Base-by-base conservation (phyloP, 2,329 filamentous ascomycete genomes). In the Pestalotiopsis sp. region DNA sequence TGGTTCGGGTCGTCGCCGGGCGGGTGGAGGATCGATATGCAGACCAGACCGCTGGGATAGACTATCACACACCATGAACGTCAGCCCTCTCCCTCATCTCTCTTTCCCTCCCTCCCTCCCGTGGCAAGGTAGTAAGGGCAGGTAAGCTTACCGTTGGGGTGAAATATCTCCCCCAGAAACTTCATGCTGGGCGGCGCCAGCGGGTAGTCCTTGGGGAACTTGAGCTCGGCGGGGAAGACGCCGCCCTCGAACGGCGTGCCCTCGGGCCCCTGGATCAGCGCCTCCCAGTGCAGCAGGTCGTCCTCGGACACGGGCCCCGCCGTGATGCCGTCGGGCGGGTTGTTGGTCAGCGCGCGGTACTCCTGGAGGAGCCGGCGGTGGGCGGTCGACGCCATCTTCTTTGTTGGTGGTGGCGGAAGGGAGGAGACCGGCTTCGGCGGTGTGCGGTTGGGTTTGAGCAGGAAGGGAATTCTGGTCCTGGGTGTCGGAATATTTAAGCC, bases 1-100 rank as follows among this genome's bases (percentile, higher is more conserved):
- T 97, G 95, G 84, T 98, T 98, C 67, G 96, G 96, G 81, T 98
- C 95, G 83, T 98, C 95, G 76, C 96, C 95, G 2, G 95, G 95
- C 3, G 95, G 92, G 81, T 98, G 95, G 2, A 98, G 90, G 83
- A 98, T 98, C n/a, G 94, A 97, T 77, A 98, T 98, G 84, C 95
- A 98, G 75, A 98, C 96, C 20, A 95, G 89, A 72, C 95, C 95
- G 79, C 92, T 95, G 17, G 92, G 89, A 80, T 98, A 98, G 66
- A 98, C 95, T 97, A 73, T 56, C 41, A 4, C 23, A 58, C 31
- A 27, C 17, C 38, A 13, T 14, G 4, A 4, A 27, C 70, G 67
- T 52, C 1, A 25, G 49, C 63, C 36, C 25, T 6, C 27, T 31
- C 6, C 5, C 27, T 5, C 27, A 0, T 36, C 27, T n/a, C n/a